Base-by-base conservation (phyloP, 345 rosid species). In the Combretum micranthum region DNA sequence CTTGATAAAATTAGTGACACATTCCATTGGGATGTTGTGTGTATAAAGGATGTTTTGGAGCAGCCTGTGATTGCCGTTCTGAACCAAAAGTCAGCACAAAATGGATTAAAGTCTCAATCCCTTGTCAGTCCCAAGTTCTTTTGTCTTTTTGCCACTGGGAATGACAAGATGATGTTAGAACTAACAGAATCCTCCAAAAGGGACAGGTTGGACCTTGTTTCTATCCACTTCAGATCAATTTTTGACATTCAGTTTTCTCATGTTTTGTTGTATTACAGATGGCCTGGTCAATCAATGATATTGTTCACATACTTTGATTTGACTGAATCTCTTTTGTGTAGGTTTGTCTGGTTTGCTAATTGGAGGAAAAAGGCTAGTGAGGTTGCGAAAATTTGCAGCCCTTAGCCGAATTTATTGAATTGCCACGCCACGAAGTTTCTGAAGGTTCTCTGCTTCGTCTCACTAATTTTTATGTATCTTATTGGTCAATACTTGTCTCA, bases 41-140 rank as follows among this genome's bases (percentile, higher is more conserved):
- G 15, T 54, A 18, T 18, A 62, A 77, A 92, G 97, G 94, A 81
- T 68, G 45, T 76, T 50, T 65, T 93, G 74, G 81, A 79, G 69
- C 81, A 76, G 50, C 87, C 97, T 63, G 80, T 80, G 60, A 79
- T 83, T 80, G 80, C 82, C 64, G 66, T 80, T 67, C 80, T 76
- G 62, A 77, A 71, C 71, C 85, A 76, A 65, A 84, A 77, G 57
- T 67, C 72, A 45, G 66, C 62, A 14, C 76, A 61, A 62, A 76
- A 73, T 64, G 80, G 75, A 60, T 53, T 60, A 42, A 72, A 68
- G 59, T 20, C 59, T 45, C 75, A 75, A 44, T 68, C 77, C 52
- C 45, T 66, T 22, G 77, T 66, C 48, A 74, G 63, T 68, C 77
- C 72, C 26, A 74, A 53, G 61, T 62, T 65, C 52, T 46, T 74